Evolutionary conservation across 495 filamentous ascomycete genomes (phyloP), one percentile per base, ranked within the genome.

Genomic region (Penicillium parvum): DNA sequence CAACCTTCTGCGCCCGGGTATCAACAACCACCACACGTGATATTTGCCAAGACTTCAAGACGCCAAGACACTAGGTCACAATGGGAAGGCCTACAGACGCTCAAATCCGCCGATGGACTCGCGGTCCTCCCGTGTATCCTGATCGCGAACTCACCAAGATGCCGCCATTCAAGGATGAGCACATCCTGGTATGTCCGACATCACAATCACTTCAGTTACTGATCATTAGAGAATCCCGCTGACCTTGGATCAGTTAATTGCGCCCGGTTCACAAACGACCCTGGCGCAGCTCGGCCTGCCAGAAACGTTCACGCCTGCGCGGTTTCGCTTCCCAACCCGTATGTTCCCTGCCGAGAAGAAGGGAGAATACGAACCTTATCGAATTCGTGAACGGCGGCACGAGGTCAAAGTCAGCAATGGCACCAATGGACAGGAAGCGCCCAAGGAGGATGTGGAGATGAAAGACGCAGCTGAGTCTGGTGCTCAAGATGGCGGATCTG

Each of bases 221-320:
- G 18, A 39, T 21, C n/a, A 19, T 16, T 22, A 7, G 14, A n/a
- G 7, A 15, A 7, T 7, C 29, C 8, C 25, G 18, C 17, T 22
- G 36, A 35, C 21, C n/a, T 22, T 17, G 3, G 1, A 5, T 3
- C 7, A 44, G 41, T 22, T 98, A 65, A 91, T 98, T 71, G 88
- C 86, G 64, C 92, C 94, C 28, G 92, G 92, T 55, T 95, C 90
- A 58, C 84, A 88, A 64, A 90, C 85, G 43, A 96, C 90, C 47
- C 79, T 95, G 61, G 94, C 91, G 49, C 92, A 96, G 72, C 76
- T 96, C 14, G 92, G 92, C 33, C 83, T 95, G 27, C 84, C 84
- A 40, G 92, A 98, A 68, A 85, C 84, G 3, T 90, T 95, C 58
- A 91, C 88, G 7, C 91, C 89, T 5, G 86, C 92, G 16, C 76